These are phyloP conservation scores for Pholiota conissans DNA, from an alignment of 768 basidiomycete species.

Conservation along the genomic window DNA sequence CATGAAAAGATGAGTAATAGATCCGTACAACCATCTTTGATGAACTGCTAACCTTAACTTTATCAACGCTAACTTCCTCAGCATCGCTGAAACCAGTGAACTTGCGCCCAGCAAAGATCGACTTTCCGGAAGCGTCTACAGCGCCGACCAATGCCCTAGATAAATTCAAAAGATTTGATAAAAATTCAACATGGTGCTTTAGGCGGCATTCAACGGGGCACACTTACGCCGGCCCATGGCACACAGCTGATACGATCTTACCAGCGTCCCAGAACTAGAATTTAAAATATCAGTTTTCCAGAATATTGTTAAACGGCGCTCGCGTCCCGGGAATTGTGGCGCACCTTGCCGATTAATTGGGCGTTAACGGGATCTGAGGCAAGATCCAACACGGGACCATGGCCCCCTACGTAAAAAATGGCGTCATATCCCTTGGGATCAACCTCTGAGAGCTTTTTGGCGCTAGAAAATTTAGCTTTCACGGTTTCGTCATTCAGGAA, in stretches of 20 bases:
- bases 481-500: conserved; percentile 62
- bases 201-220: not conserved
- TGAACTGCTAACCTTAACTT: conserved; percentile 39
- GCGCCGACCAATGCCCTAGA: conserved; percentile 58
- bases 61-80: conserved; percentile 56
- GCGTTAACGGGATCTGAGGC: conserved; percentile 55
- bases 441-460: conserved; percentile 64
- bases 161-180: conserved; percentile 2
- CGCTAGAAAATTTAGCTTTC: conserved; percentile 48
- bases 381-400: conserved; percentile 77
- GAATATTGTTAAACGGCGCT: too few species aligned
- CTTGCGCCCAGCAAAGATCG: conserved; percentile 60
- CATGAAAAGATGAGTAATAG: conserved; percentile 1
- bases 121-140: conserved; percentile 54
- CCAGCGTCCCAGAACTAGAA: conserved; percentile 67
- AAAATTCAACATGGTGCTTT: not conserved
- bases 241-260: conserved; percentile 72
- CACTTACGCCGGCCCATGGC: conserved; percentile 76
- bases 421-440: conserved; percentile 63
- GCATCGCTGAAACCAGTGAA: conserved; percentile 71
- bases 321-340: conserved; percentile 20
- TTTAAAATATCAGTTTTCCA: too few species aligned
- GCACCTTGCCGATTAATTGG: conserved; percentile 56
- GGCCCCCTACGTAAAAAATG: conserved; percentile 79
- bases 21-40: not conserved